Base-by-base conservation (phyloP, 768 basidiomycete species). In the Kwoniella sp. region DNA sequence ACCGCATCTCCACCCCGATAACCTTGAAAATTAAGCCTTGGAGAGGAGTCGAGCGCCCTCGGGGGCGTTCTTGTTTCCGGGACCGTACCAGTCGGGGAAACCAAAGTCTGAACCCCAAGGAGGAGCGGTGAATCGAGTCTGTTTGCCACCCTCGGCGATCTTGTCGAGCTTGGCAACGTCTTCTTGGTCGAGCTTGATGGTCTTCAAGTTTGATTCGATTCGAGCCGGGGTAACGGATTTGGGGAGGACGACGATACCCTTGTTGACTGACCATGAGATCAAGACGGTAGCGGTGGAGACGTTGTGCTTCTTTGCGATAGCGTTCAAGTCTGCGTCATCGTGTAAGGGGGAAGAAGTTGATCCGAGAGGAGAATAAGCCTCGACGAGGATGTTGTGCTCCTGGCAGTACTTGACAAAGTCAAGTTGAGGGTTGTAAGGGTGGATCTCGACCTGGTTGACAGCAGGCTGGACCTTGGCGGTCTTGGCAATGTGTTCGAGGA, bases 401-500 rank as follows among this genome's bases (percentile, higher is more conserved):
- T 86, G 83, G 69, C 86, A 87, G 66, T 85, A 84, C 49, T 82
- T 77, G 51, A 86, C 73, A 46, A 90, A 80, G 15, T 85, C 83
- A 27, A 84, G 81, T 69, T 89, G 87, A 6, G 85, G 84, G 63
- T 88, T 83, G 79, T 87, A 88, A 3, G 89, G 89, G 77, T 91
- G 90, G 2, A 86, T 78, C 72, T 87, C 85, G 24, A 86, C 74
- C 83, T 85, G 68, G 70, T 90, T 86, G 17, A 86, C 83, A 36
- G 85, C 86, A 19, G 89, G 88, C n/a, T 84, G 81, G 68, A 88
- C 83, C 65, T 85, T 85, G 37, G 87, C 88, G 10, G 82, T 85
- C 22, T 87, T 84, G 40, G 90, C 83, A 57, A 92, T 85, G 68
- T 88, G 84, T 73, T 90, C 86, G 21, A 93, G 82, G 74, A 87